Evolutionary conservation across 176 grass and related monocot genomes (phyloP).

Genomic region (Hordeum marinum): DNA sequence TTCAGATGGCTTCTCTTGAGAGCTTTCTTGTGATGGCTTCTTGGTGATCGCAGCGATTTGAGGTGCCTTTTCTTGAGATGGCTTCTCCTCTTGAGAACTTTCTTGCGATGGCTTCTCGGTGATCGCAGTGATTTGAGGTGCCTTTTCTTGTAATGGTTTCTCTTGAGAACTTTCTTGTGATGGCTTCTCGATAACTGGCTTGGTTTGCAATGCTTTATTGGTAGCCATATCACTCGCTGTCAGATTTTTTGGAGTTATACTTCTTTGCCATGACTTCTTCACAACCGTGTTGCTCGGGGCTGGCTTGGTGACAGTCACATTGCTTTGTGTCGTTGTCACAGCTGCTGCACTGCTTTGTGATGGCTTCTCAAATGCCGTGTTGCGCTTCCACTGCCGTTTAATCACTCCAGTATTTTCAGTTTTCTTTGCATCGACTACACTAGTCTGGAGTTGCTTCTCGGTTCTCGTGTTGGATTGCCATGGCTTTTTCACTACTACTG

Average conservation of each 20-base stretch:
- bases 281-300: background rate
- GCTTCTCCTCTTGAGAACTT: slow-evolving; percentile 22
- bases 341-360: slow-evolving; percentile 11
- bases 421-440: slow-evolving; percentile 28
- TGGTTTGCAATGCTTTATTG: slow-evolving; percentile 28
- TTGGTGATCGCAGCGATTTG: background rate
- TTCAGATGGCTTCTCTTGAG: slow-evolving; percentile 16
- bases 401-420: slow-evolving; percentile 20
- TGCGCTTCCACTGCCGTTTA: slow-evolving; percentile 47
- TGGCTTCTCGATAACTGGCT: background rate
- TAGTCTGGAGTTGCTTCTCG: slow-evolving; percentile 39
- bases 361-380: slow-evolving; percentile 14
- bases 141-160: background rate
- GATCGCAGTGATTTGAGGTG: background rate
- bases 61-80: background rate
- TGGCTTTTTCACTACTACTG: slow-evolving; percentile 15
- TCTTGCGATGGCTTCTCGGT: slow-evolving; percentile 18
- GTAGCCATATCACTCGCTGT: background rate
- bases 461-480: slow-evolving; percentile 29
- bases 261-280: slow-evolving; percentile 46
- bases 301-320: background rate
- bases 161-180: background rate
- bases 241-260: slow-evolving; percentile 16
- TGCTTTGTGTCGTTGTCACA: slow-evolving; percentile 29
- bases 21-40: background rate